Percentiles rank a stretch among this genome's conserved stretches.
These are phyloP conservation scores for Bryum argenteum DNA, from an alignment of 225 moss, liverwort and hornwort species.

Conservation along the genomic window DNA sequence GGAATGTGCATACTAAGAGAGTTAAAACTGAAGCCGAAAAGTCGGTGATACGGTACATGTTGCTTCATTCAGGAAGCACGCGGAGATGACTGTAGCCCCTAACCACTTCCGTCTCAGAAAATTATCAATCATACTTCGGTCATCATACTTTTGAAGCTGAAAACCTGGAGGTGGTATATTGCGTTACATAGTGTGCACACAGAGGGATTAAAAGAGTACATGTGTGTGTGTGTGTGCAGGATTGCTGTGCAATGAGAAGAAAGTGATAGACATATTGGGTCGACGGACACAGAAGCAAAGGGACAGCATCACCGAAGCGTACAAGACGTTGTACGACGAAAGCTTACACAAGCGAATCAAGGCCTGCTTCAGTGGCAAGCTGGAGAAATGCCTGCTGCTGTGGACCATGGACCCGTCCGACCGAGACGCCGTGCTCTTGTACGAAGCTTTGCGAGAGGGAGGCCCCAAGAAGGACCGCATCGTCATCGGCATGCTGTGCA, in stretches of 20 bases:
- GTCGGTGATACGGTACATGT: no score
- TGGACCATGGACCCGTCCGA: constrained; percentile 47
- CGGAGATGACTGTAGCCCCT: no score
- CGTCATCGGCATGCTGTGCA: constrained; percentile 34
- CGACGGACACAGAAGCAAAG: constrained; percentile 32
- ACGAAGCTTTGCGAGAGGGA: constrained; percentile 38
- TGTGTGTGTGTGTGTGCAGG: constrained; percentile 2
- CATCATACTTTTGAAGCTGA: no score
- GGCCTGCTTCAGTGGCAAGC: constrained; percentile 34
- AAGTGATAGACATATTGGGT: constrained; percentile 46
- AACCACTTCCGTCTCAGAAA: no score
- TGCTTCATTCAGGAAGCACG: no score
- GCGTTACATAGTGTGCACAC: background rate
- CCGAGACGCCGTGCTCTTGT: constrained; percentile 47
- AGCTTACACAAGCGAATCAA: constrained; percentile 45
- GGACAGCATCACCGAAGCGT: constrained; percentile 30
- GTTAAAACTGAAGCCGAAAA: no score
- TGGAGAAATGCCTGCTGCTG: constrained; percentile 44
- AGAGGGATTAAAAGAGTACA: background rate
- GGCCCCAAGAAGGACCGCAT: constrained; percentile 34
- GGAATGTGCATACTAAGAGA: no score
- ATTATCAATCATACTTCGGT: no score
- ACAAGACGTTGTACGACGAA: constrained; percentile 35
- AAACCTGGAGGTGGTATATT: no score
- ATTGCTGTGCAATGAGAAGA: constrained; percentile 40